A percentile compares a stretch with the other conserved stretches of the same genome.
Conservation (phyloP, 2,329 filamentous ascomycete genomes). For the Plectosphaerella cucumerina region DNA sequence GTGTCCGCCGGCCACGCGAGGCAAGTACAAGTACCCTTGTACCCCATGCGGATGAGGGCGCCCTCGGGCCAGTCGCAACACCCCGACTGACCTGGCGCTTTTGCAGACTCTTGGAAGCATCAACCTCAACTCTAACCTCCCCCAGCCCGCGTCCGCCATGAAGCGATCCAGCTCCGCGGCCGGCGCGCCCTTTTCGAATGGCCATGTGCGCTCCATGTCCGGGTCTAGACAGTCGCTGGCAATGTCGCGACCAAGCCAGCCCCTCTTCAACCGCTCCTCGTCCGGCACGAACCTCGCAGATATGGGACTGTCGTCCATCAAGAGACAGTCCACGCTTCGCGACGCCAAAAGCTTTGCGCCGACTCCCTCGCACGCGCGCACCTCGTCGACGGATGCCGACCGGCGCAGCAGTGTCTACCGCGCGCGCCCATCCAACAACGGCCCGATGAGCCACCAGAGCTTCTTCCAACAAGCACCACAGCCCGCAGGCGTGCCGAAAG, state of each 20-base stretch:
- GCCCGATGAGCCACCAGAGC: conserved; percentile 74
- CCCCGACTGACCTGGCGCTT: conserved; percentile 5
- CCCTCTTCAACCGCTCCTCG: conserved; percentile 79
- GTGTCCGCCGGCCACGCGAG: conserved; percentile 86
- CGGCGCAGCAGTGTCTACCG: conserved; percentile 81
- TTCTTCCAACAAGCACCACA: conserved; percentile 90
- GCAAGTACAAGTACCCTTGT: conserved; percentile 59
- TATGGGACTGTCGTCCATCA: conserved; percentile 75
- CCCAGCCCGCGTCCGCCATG: conserved; percentile 87
- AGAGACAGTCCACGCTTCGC: conserved; percentile 70
- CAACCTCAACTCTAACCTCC: conserved; percentile 78
- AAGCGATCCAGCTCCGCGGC: conserved; percentile 84
- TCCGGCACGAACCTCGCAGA: conserved; percentile 79
- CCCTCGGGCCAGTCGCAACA: background rate
- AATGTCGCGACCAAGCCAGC: conserved; percentile 77
- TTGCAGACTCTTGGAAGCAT: conserved; percentile 78
- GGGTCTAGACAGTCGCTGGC: conserved; percentile 83
- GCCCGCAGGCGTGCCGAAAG: conserved; percentile 75
- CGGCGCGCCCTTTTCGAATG: conserved; percentile 56
- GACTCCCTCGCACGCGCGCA: conserved; percentile 30
- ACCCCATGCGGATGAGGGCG: too few species aligned
- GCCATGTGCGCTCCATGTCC: conserved; percentile 77
- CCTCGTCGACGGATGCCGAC: conserved; percentile 49
- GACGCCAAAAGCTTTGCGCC: conserved; percentile 54
- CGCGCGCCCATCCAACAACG: conserved; percentile 61